Conservation (phyloP, 2,329 filamentous ascomycete species). For the Sporothrix pallida region DNA sequence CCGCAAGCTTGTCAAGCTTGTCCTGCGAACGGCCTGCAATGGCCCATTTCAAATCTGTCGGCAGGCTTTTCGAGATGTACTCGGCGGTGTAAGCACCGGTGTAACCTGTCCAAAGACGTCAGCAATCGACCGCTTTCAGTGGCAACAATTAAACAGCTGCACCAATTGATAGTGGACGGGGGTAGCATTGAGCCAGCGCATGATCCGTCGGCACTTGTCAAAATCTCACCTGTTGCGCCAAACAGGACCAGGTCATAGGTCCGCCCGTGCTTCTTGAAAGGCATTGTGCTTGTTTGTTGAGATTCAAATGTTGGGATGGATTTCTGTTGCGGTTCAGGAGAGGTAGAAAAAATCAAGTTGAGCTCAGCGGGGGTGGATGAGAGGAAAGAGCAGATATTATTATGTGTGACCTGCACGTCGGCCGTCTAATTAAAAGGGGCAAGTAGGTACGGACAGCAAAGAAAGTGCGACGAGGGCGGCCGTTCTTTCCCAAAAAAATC, state of each 20-base stretch:
- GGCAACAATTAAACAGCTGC: background rate
- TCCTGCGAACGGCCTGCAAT: conserved; percentile 79
- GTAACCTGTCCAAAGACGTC: conserved; percentile 65
- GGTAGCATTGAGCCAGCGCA: background rate
- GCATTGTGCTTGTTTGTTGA: conserved; percentile 31
- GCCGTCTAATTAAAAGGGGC: background rate
- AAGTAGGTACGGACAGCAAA: no score
- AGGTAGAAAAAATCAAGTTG: background rate
- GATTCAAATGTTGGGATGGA: background rate
- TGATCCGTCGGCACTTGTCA: background rate
- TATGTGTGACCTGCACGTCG: background rate
- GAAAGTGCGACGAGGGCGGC: no score
- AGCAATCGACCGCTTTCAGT: background rate
- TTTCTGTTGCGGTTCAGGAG: background rate
- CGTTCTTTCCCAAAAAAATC: background rate
- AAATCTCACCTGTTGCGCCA: conserved; percentile 60
- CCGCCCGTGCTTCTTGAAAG: conserved; percentile 51
- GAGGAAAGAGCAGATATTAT: background rate
- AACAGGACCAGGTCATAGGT: conserved; percentile 64
- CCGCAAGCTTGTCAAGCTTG: conserved; percentile 73
- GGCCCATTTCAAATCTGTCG: conserved; percentile 84
- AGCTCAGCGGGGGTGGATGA: background rate
- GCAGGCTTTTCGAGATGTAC: conserved; percentile 72
- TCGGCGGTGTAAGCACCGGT: conserved; percentile 80
- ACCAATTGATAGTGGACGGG: background rate